phyloP scores from a whole-genome alignment of 202 grass and related monocot genomes.

The Brachypodium distachyon region DNA sequence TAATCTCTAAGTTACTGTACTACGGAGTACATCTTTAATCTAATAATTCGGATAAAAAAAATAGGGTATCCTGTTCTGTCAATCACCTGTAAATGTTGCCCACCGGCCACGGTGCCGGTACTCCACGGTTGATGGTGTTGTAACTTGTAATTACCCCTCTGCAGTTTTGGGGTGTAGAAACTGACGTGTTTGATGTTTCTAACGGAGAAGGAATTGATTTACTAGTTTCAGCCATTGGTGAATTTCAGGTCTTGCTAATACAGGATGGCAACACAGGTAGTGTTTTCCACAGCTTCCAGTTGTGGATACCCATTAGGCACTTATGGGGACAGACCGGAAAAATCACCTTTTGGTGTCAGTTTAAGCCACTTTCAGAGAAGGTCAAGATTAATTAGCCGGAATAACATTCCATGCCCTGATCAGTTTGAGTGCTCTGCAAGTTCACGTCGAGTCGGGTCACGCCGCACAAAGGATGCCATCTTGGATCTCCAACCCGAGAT shows the following conservation, averaged over 20 bases:
- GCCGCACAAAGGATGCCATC: slow-evolving; percentile 28
- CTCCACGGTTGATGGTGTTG: neutral
- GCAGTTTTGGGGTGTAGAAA: neutral
- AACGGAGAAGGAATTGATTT: neutral
- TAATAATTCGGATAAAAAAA: neutral
- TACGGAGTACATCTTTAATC: no score
- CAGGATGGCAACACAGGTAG: neutral
- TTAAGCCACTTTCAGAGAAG: neutral
- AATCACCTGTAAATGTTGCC: neutral
- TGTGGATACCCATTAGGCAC: neutral
- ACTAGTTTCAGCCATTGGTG: neutral
- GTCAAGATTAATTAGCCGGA: neutral
- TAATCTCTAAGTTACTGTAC: neutral
- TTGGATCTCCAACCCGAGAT: slow-evolving; percentile 47
- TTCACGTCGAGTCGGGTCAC: neutral
- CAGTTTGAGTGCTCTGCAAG: neutral
- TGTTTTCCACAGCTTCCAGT: neutral
- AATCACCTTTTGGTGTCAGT: neutral
- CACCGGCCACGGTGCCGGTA: neutral
- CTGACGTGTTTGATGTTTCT: neutral
- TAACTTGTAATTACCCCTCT: neutral
- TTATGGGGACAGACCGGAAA: neutral
- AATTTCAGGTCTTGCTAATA: neutral
- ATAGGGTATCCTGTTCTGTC: neutral
- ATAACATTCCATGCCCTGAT: neutral